phyloP scores from a whole-genome alignment of 768 basidiomycete genomes.

The Russula dissimulans region DNA sequence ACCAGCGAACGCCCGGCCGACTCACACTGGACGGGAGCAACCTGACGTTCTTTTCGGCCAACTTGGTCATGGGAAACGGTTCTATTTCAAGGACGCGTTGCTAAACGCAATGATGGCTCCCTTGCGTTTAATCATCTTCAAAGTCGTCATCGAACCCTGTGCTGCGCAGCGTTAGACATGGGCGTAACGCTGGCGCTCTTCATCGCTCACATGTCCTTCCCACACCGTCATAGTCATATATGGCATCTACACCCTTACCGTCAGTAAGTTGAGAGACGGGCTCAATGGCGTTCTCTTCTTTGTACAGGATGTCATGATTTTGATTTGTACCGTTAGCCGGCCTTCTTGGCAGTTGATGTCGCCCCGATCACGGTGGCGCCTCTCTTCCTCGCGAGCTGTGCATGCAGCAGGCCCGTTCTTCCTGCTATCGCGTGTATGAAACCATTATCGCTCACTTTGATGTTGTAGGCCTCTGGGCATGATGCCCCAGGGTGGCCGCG shows the following conservation, averaged over 20 bases:
- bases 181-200: not conserved
- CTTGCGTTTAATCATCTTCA: conserved; percentile 69
- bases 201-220: conserved; percentile 74
- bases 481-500: conserved; percentile 52
- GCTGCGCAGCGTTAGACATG: not conserved
- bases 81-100: conserved; percentile 63
- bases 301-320: too few relatives aligned
- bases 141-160: conserved; percentile 70
- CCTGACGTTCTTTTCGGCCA: conserved; percentile 44
- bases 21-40: conserved; percentile 56
- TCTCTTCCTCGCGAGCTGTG: conserved; percentile 55
- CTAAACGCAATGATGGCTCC: conserved; percentile 84
- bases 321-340: conserved; percentile 33
- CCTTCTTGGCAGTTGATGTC: conserved; percentile 72
- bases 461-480: conserved; percentile 77
- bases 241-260: conserved; percentile 59
- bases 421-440: conserved; percentile 88
- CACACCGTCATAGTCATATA: conserved; percentile 70
- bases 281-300: too few relatives aligned
- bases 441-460: conserved; percentile 69
- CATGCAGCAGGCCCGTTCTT: conserved; percentile 57
- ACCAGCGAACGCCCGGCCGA: conserved; percentile 5
- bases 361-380: conserved; percentile 92
- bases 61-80: too few relatives aligned
- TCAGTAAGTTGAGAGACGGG: too few relatives aligned